phyloP scores from a whole-genome alignment of 768 basidiomycete species.

The Auricularia cornea region DNA sequence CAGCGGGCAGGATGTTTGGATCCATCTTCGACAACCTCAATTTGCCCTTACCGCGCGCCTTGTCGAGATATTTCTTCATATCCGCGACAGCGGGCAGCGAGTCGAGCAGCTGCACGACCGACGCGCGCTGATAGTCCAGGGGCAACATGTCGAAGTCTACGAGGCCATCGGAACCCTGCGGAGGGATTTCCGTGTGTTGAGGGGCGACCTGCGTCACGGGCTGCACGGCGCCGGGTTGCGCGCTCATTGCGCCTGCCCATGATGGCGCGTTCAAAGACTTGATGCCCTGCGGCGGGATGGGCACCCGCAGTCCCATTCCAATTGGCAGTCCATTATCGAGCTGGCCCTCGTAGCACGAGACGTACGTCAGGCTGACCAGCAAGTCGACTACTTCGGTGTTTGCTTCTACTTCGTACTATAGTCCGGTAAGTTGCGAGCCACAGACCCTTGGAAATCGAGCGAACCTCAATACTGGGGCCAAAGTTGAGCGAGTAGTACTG shows the following conservation, averaged over 20 bases:
- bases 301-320: conserved; percentile 53
- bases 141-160: conserved; percentile 45
- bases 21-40: conserved; percentile 48
- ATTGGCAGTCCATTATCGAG: conserved; percentile 52
- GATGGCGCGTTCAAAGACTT: background rate
- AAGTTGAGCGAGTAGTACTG: conserved; percentile 60
- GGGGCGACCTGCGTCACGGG: background rate
- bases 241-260: conserved; percentile 7
- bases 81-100: conserved; percentile 42
- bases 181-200: background rate
- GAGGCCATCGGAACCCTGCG: conserved; percentile 28
- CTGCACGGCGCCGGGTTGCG: background rate
- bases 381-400: conserved; percentile 61
- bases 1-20: conserved; percentile 41
- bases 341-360: conserved; percentile 43
- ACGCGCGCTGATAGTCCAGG: conserved; percentile 36
- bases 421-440: background rate
- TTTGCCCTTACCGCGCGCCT: conserved; percentile 43
- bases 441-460: conserved; percentile 6
- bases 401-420: conserved; percentile 59
- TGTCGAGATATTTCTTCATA: conserved; percentile 50
- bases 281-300: conserved; percentile 20
- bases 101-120: conserved; percentile 37
- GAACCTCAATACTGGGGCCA: conserved; percentile 59
- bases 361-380: conserved; percentile 54